These are phyloP conservation scores for Cardamine occulta DNA, from an alignment of 345 rosid genomes.

Conservation along the genomic window DNA sequence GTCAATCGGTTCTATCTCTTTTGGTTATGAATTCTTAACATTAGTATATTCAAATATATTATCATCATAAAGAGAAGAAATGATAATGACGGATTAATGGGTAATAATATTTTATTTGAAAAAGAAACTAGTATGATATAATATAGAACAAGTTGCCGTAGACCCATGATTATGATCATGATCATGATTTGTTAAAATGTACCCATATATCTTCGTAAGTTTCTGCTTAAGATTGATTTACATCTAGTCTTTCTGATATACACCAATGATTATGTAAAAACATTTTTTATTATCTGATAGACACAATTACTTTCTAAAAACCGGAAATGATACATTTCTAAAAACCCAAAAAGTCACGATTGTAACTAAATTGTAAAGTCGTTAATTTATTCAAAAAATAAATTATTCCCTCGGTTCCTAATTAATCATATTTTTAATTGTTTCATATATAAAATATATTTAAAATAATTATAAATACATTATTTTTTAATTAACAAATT, in stretches of 20 bases:
- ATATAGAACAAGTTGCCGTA: slow-evolving; percentile 16
- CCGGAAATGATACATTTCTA: neutral
- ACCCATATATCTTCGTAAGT: neutral
- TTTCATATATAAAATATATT: too few species aligned
- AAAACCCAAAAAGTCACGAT: neutral
- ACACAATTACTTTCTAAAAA: neutral
- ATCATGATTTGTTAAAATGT: slow-evolving; percentile 6
- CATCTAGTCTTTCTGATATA: neutral
- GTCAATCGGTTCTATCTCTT: slow-evolving; percentile 2
- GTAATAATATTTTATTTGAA: slow-evolving; percentile 31
- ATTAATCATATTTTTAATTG: too few species aligned
- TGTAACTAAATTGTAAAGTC: neutral
- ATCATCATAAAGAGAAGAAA: slow-evolving; percentile 26
- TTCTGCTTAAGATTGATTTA: neutral
- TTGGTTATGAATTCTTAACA: slow-evolving; percentile 2
- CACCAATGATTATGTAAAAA: neutral
- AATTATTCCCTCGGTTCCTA: neutral
- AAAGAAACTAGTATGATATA: slow-evolving; percentile 1
- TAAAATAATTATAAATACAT: too few species aligned
- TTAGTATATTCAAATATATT: neutral
- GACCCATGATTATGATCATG: slow-evolving; percentile 25
- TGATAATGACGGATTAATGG: slow-evolving; percentile 38
- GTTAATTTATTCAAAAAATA: neutral
- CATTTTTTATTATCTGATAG: neutral
- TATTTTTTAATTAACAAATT: too few species aligned